phyloP scores from a whole-genome alignment of 2,329 filamentous ascomycete genomes.

The Penicillium vulpinum region DNA sequence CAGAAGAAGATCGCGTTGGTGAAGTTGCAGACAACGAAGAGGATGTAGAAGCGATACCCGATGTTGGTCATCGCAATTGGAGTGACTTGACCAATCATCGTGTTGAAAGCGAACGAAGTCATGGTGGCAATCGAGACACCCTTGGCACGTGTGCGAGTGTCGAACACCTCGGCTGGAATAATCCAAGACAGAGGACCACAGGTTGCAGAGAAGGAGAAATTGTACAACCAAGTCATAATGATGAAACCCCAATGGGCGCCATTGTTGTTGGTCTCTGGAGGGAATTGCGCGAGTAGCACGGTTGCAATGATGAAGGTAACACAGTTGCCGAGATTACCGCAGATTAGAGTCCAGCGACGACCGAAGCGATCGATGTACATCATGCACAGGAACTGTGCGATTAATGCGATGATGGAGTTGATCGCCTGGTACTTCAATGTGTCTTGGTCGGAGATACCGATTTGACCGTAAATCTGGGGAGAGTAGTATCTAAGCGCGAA shows the following conservation, averaged over 20 bases:
- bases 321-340: conserved; percentile 68
- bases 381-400: conserved; percentile 69
- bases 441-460: conserved; percentile 65
- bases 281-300: conserved; percentile 59
- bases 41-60: conserved; percentile 59
- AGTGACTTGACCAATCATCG: conserved; percentile 70
- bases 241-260: conserved; percentile 61
- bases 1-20: conserved; percentile 70
- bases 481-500: conserved; percentile 59
- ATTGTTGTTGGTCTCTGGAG: conserved; percentile 53
- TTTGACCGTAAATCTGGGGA: conserved; percentile 65
- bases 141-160: conserved; percentile 72
- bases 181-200: conserved; percentile 68
- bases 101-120: conserved; percentile 73
- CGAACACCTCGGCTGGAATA: conserved; percentile 68
- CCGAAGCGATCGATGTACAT: conserved; percentile 66
- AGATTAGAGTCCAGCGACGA: conserved; percentile 70
- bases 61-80: conserved; percentile 58
- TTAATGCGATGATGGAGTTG: conserved; percentile 67
- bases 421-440: conserved; percentile 76
- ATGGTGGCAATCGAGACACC: conserved; percentile 74
- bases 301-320: conserved; percentile 70
- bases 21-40: conserved; percentile 68
- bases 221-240: conserved; percentile 74
- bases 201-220: conserved; percentile 71